Base-by-base conservation (phyloP, 2,329 filamentous ascomycete genomes). In the Exophiala aquamarina region DNA sequence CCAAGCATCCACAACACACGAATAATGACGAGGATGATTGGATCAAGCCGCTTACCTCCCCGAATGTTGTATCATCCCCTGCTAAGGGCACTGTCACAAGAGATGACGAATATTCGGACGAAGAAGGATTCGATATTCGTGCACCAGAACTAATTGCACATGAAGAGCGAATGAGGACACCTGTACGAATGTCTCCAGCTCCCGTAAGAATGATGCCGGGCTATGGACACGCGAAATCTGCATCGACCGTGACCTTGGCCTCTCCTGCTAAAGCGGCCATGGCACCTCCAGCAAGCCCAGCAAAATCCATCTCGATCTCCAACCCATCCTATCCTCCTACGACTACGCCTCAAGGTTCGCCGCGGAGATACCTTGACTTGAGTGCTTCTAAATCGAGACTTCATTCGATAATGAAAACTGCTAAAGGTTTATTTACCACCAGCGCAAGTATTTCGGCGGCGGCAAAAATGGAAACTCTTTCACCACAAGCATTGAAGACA, bases 331-430 rank as follows among this genome's bases (percentile, higher is more conserved):
- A 81, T 47, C 73, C 77, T 5, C 63, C 73, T 14, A 74, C 81
- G 10, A 83, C 79, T 13, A 83, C 79, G 41, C 79, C 81, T 20
- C 66, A 69, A 38, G 77, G 75, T 21, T 83, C 81, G 18, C 81
- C 81, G 20, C 65, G 59, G 59, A 77, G 65, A 70, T 78, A 65
- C 71, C 77, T 54, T 65, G 90, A 94, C 57, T 69, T 96, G 49
- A 95, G 91, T 67, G 89, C 93, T 41, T 91, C 93, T 20, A 97
- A 95, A 71, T 89, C 87, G 62, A 94, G 90, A 64, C 75, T 97
- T 38, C 94, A 92, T 37, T 95, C 91, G 8, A 90, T 95, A 50
- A 75, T 96, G 59, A 91, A 90, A 68, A 87, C 85, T 45, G 93
- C 91, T 3, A 92, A 87, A 66, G 88, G 86, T 11, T 79, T 96